These are phyloP conservation scores for Dryas drummondii DNA, from an alignment of 306 rosid genomes.

Conservation along the genomic window DNA sequence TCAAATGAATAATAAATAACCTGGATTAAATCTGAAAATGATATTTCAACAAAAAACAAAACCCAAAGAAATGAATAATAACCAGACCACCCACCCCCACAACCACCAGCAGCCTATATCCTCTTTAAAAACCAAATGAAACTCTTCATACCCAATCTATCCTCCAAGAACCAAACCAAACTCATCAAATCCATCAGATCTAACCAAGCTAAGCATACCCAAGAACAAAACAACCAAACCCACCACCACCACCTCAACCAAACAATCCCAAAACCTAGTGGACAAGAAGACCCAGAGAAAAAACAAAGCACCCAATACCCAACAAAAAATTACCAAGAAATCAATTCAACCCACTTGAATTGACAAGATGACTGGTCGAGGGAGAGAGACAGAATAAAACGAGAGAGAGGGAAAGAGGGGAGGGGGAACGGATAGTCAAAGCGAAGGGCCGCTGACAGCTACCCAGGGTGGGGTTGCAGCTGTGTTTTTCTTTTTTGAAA, in stretches of 20 bases:
- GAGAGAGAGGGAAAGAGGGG: too few relatives aligned
- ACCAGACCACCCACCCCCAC: too few relatives aligned
- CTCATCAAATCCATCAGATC: conserved; percentile 41
- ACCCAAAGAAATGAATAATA: too few relatives aligned
- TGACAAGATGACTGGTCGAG: conserved; percentile 35
- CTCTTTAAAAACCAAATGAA: conserved; percentile 41
- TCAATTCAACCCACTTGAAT: conserved; percentile 42
- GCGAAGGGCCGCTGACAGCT: too few relatives aligned
- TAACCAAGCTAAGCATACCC: conserved; percentile 31
- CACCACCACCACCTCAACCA: conserved; percentile 37
- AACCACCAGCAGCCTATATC: neutral
- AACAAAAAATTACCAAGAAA: conserved; percentile 25
- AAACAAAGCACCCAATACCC: conserved; percentile 16
- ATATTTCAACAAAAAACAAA: too few relatives aligned
- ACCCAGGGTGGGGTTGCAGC: too few relatives aligned
- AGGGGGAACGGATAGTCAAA: too few relatives aligned
- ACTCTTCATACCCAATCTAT: conserved; percentile 31
- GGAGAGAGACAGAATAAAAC: too few relatives aligned
- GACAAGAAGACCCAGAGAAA: conserved; percentile 22
- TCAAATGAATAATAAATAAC: too few relatives aligned
- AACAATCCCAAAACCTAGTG: conserved; percentile 18
- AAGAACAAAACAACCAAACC: conserved; percentile 61
- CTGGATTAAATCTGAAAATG: too few relatives aligned
- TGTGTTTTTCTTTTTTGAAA: too few relatives aligned
- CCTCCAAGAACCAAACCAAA: conserved; percentile 57